Evolutionary conservation across 2,329 filamentous ascomycete species (phyloP).

Genomic region (Ophiosphaerella korrae): DNA sequence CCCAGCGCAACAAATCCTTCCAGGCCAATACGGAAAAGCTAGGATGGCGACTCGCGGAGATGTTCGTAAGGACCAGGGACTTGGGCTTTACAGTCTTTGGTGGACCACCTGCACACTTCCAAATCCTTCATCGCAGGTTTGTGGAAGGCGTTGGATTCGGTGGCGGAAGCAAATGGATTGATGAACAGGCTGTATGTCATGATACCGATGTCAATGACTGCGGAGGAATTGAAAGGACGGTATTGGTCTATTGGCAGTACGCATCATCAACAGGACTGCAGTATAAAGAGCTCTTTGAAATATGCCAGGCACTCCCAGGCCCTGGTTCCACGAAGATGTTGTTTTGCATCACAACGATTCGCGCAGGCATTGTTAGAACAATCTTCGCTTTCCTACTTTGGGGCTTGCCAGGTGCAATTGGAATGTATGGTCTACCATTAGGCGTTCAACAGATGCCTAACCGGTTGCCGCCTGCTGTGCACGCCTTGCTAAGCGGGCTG

Average conservation of each 20-base stretch:
- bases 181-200: slow-evolving; percentile 65
- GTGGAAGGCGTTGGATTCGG: slow-evolving; percentile 54
- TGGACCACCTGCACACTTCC: slow-evolving; percentile 72
- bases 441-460: slow-evolving; percentile 66
- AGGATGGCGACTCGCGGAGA: slow-evolving; percentile 29
- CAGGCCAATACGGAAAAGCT: slow-evolving; percentile 30
- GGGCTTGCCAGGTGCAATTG: slow-evolving; percentile 72
- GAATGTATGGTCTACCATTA: slow-evolving; percentile 70
- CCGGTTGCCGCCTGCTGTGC: slow-evolving; percentile 65
- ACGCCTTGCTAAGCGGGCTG: slow-evolving; percentile 72
- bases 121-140: slow-evolving; percentile 68
- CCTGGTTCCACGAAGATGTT: slow-evolving; percentile 74
- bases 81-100: slow-evolving; percentile 70
- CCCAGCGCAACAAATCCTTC: slow-evolving; percentile 15
- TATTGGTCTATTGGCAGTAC: too few species aligned
- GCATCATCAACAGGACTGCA: slow-evolving; percentile 29
- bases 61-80: slow-evolving; percentile 55
- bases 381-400: slow-evolving; percentile 67
- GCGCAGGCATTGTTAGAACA: slow-evolving; percentile 63
- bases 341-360: slow-evolving; percentile 70
- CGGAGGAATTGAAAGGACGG: too few species aligned
- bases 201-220: too few species aligned
- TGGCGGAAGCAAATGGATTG: slow-evolving; percentile 65
- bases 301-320: slow-evolving; percentile 71
- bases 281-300: slow-evolving; percentile 74